phyloP scores from a whole-genome alignment of 1,284 basidiomycete genomes.

The Thelephora terrestris region DNA sequence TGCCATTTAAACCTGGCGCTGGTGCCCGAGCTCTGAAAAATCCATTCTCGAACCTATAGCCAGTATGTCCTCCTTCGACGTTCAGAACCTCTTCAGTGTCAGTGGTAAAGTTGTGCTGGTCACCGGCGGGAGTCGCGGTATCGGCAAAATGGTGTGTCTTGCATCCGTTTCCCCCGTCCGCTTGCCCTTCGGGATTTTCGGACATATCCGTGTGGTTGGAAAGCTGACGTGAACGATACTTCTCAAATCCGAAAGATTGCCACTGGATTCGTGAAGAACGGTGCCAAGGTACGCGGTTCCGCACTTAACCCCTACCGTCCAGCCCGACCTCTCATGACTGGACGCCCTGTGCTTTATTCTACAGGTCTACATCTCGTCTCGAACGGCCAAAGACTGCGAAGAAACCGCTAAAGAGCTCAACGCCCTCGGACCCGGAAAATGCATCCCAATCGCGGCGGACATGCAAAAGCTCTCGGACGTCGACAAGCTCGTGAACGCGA shows the following conservation, averaged over 20 bases:
- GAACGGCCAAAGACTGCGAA: constrained; percentile 46
- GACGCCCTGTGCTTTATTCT: background rate
- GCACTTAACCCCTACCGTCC: background rate
- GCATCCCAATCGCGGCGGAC: constrained; percentile 51
- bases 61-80: constrained; percentile 31
- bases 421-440: constrained; percentile 43
- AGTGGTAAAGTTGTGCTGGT: constrained; percentile 53
- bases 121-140: constrained; percentile 64
- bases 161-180: background rate
- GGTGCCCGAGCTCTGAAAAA: too few relatives aligned
- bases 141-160: constrained; percentile 51
- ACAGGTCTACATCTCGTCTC: constrained; percentile 48
- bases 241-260: constrained; percentile 38
- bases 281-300: constrained; percentile 37
- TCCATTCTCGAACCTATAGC: too few relatives aligned
- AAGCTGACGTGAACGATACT: too few relatives aligned
- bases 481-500: constrained; percentile 40
- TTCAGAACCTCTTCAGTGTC: constrained; percentile 44
- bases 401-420: constrained; percentile 47
- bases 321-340: background rate
- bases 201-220: background rate
- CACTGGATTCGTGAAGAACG: constrained; percentile 54
- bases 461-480: constrained; percentile 51
- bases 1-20: too few relatives aligned
- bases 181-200: too few relatives aligned